Evolutionary conservation across 805 yeast genomes (phyloP).

Genomic region (Citeromyces matritensis): DNA sequence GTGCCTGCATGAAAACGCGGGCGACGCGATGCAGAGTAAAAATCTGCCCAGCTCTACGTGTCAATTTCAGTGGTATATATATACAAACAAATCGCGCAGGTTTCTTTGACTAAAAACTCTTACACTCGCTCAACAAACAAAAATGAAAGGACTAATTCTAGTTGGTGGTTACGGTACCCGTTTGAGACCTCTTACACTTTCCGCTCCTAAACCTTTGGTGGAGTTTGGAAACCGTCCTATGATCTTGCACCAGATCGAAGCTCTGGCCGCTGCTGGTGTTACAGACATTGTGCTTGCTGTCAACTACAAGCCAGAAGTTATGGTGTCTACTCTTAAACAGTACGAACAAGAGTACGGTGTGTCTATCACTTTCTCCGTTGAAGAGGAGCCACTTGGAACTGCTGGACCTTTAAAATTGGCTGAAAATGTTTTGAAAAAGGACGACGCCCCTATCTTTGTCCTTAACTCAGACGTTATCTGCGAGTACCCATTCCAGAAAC

Average conservation of each 20-base stretch:
- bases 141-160: conserved; percentile 90
- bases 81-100: no score
- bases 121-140: background rate
- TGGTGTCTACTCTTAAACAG: conserved; percentile 89
- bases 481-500: conserved; percentile 92
- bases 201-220: conserved; percentile 92
- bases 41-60: no score
- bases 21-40: no score
- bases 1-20: no score
- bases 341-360: conserved; percentile 95
- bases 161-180: conserved; percentile 99
- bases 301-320: conserved; percentile 98
- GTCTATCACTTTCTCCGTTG: conserved; percentile 90
- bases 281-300: conserved; percentile 97
- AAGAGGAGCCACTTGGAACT: conserved; percentile 98
- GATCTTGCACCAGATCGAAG: conserved; percentile 98
- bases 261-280: conserved; percentile 95
- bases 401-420: conserved; percentile 99
- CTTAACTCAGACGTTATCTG: conserved; percentile 97
- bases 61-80: no score
- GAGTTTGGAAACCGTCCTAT: conserved; percentile 98
- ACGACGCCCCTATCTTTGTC: conserved; percentile 92
- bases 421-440: conserved; percentile 84
- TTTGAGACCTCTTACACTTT: conserved; percentile 93
- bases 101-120: no score